phyloP scores from a whole-genome alignment of 2,329 filamentous ascomycete species.

The Sporothrix dimorphospora region DNA sequence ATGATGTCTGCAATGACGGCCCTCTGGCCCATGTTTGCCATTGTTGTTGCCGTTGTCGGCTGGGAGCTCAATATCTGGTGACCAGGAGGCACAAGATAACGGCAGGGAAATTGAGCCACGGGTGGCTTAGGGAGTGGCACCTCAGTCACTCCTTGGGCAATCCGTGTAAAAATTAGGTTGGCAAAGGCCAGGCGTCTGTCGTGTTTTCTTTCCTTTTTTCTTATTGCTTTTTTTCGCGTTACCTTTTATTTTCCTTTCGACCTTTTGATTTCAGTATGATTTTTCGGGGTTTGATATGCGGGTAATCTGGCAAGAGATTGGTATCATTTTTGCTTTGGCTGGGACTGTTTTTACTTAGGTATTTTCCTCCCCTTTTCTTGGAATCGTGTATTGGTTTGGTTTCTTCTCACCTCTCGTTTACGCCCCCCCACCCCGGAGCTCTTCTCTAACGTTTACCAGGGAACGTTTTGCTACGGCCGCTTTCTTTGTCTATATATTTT shows the following conservation, averaged over 20 bases:
- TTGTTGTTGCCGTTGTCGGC: background rate
- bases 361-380: background rate
- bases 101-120: background rate
- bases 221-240: background rate
- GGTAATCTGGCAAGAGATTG: background rate
- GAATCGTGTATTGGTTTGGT: background rate
- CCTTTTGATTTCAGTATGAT: background rate
- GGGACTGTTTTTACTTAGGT: background rate
- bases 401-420: background rate
- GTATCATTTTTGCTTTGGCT: background rate
- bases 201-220: background rate
- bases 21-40: constrained; percentile 19
- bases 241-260: background rate
- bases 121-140: background rate
- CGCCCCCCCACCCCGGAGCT: no score
- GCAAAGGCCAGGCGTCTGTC: background rate
- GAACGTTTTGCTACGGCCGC: background rate
- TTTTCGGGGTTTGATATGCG: background rate
- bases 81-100: background rate
- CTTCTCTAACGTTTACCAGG: background rate
- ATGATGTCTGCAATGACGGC: background rate
- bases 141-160: background rate
- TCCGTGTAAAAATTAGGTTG: background rate
- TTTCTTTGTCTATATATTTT: constrained; percentile 1
- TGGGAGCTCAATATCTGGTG: constrained; percentile 26